These are phyloP conservation scores for Musa balbisiana DNA, from an alignment of 202 grass and related monocot species.

Conservation along the genomic window DNA sequence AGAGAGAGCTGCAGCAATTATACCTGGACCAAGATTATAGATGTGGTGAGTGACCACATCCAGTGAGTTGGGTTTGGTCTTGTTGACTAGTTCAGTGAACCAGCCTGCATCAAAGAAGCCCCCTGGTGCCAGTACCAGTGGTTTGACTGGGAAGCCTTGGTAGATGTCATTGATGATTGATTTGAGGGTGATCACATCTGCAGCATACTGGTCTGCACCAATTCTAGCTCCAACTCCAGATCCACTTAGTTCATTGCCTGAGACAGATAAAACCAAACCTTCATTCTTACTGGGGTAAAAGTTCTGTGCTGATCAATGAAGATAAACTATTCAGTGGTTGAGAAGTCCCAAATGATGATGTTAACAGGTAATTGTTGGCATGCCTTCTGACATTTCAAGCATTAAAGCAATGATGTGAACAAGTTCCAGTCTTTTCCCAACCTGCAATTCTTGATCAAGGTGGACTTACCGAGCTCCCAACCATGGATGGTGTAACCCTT, in stretches of 20 bases:
- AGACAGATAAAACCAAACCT: neutral
- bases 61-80: neutral
- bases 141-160: conserved; percentile 34
- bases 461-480: conserved; percentile 13
- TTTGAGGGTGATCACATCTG: conserved; percentile 61
- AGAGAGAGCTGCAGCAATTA: neutral
- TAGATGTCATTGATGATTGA: conserved; percentile 33
- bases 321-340: too few species aligned
- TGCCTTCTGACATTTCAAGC: too few species aligned
- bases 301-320: too few species aligned
- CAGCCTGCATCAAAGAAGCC: conserved; percentile 15
- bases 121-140: conserved; percentile 19
- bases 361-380: too few species aligned
- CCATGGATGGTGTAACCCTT: conserved; percentile 15
- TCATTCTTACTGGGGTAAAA: too few species aligned
- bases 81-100: conserved; percentile 2
- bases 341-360: too few species aligned
- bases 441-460: neutral
- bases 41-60: conserved; percentile 14
- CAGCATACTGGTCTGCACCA: conserved; percentile 46
- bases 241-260: conserved; percentile 88
- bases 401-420: neutral
- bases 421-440: neutral
- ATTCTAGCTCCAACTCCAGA: conserved; percentile 48
- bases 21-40: conserved; percentile 20